Evolutionary conservation across 75 land plant species (phyloP), one percentile per base, ranked within the genome.

Genomic region (Larix kaempferi): DNA sequence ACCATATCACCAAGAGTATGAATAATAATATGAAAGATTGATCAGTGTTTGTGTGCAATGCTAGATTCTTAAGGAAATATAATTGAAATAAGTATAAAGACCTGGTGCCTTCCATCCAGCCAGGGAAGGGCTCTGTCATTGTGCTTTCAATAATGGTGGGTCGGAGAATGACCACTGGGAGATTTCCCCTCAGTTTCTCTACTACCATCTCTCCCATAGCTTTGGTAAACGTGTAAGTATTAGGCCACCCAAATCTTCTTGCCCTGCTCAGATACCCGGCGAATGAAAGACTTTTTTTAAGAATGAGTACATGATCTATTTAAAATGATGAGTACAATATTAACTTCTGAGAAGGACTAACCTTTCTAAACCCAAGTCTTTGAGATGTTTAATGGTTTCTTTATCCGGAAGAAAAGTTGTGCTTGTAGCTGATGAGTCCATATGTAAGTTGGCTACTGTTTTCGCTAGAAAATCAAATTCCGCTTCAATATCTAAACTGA

Each of bases 21-120:
- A 27, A 29, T 41, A 3, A 7, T 67, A 26, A 78, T 6, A 14
- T 16, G 57, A 13, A 35, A 22, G 22, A 54, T 15, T 21, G 26
- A 37, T 27, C 17, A 15, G 57, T 6, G 6, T 5, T 33, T 3
- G 23, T 29, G 19, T 6, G 25, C 39, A 26, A 10, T 2, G 49
- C 33, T n/a, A 23, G 15, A 23, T 4, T 12, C 8, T 16, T 1
- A 35, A 5, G 13, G 61, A 66, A 59, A 77, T 12, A 27, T 14
- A 4, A 37, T 49, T 39, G 5, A 16, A 58, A 49, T 26, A n/a
- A 33, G 2, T 22, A 62, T 39, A n/a, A 23, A 56, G 56, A 88
- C 86, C 88, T 71, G 77, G 79, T 83, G 16, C 91, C 91, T 84
- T 89, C 89, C 80, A 86, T 85, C 91, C 91, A 89, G 7, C 91